Percentiles rank a stretch among this genome's conserved stretches.
Evolutionary conservation across 2,329 filamentous ascomycete species (phyloP).

Genomic region (Catunica adiposa): DNA sequence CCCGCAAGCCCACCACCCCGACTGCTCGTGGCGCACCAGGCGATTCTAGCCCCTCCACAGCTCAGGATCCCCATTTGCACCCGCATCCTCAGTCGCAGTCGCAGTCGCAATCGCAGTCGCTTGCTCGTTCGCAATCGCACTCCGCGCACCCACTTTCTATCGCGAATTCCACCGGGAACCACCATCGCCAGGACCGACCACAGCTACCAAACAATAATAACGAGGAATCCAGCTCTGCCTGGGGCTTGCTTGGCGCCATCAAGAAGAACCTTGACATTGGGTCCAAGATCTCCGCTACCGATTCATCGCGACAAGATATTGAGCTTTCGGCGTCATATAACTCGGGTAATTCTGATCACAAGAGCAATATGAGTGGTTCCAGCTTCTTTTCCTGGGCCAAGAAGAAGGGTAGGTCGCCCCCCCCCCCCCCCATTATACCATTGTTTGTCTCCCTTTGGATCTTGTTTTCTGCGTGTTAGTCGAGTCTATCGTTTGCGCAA

Average conservation of each 20-base stretch:
- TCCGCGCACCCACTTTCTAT: background rate
- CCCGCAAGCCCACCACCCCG: background rate
- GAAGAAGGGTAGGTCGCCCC: background rate
- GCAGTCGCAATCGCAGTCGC: background rate
- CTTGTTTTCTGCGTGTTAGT: background rate
- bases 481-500: background rate
- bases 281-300: background rate
- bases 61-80: background rate
- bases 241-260: background rate
- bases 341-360: background rate
- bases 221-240: background rate
- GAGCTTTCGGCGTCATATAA: background rate
- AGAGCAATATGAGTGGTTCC: background rate
- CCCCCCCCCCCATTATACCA: too few species aligned
- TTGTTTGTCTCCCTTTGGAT: background rate
- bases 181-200: background rate
- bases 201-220: background rate
- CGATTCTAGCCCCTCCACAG: background rate
- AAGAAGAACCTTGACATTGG: background rate
- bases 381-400: background rate
- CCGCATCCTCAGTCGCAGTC: background rate
- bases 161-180: background rate
- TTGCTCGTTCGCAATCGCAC: background rate
- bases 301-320: background rate
- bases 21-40: background rate